A percentile compares a stretch with the other conserved stretches of the same genome.
Evolutionary conservation across 768 basidiomycete genomes (phyloP).

Genomic region (Calocybe indica): DNA sequence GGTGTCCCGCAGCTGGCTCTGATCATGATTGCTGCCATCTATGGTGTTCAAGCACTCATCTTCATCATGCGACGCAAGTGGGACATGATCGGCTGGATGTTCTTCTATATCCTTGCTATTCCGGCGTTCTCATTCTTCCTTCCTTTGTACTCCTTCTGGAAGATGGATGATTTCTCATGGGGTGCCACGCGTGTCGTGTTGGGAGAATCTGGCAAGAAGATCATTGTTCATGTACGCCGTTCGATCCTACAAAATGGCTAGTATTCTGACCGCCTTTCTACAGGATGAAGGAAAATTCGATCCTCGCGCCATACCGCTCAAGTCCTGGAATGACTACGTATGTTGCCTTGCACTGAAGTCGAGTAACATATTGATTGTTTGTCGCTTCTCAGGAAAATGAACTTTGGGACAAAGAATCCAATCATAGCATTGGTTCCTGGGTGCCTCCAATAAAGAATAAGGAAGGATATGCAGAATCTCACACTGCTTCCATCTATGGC

Average conservation of each 20-base stretch:
- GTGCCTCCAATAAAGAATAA: constrained; percentile 69
- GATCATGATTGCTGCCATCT: constrained; percentile 90
- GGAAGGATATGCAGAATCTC: constrained; percentile 73
- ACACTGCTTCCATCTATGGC: constrained; percentile 77
- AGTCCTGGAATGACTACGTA: constrained; percentile 96
- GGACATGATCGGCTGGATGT: constrained; percentile 98
- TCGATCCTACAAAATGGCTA: not conserved
- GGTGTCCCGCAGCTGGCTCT: constrained; percentile 76
- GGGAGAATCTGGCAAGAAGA: constrained; percentile 93
- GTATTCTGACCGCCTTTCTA: constrained; percentile 4
- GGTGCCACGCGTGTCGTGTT: constrained; percentile 89
- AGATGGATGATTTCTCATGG: constrained; percentile 98
- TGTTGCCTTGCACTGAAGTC: constrained; percentile 17
- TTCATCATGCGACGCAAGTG: constrained; percentile 92
- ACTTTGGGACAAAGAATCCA: constrained; percentile 96
- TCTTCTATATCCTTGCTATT: constrained; percentile 93
- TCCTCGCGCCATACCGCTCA: constrained; percentile 86
- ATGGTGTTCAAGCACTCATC: constrained; percentile 89
- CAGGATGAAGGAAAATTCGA: constrained; percentile 99
- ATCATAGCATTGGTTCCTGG: constrained; percentile 93
- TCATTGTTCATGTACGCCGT: constrained; percentile 81
- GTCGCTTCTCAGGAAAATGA: constrained; percentile 68
- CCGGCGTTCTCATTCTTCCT: constrained; percentile 92
- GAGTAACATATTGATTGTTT: not conserved
- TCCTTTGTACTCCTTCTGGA: constrained; percentile 95